Conservation (phyloP, 495 filamentous ascomycete genomes). For the Tricharina praecox region DNA sequence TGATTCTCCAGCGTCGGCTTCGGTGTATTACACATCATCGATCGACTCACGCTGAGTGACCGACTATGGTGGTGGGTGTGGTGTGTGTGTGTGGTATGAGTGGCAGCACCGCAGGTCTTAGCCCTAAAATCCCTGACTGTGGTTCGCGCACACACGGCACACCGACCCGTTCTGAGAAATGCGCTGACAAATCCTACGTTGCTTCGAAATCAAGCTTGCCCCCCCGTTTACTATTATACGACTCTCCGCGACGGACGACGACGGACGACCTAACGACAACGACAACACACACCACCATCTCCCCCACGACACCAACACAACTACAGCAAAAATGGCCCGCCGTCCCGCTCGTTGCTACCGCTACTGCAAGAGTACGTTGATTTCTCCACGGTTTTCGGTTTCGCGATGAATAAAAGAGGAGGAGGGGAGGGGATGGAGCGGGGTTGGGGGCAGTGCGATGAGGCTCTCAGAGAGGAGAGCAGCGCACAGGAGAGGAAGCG, state of each 20-base stretch:
- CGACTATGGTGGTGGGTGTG: too few relatives aligned
- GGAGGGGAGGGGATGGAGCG: not conserved
- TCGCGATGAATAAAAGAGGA: slow-evolving; percentile 1
- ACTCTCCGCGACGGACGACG: too few relatives aligned
- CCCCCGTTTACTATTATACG: not conserved
- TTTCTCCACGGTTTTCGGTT: not conserved
- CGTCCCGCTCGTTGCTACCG: slow-evolving; percentile 98
- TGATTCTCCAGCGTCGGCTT: too few relatives aligned
- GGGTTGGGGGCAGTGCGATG: too few relatives aligned
- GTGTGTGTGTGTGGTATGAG: too few relatives aligned
- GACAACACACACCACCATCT: slow-evolving; percentile 3
- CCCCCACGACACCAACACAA: slow-evolving; percentile 11
- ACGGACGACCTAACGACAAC: not conserved
- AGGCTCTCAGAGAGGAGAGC: too few relatives aligned
- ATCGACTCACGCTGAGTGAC: too few relatives aligned
- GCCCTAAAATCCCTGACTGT: slow-evolving; percentile 1
- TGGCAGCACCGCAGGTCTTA: too few relatives aligned
- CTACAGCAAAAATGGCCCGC: slow-evolving; percentile 68
- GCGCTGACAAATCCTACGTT: not conserved
- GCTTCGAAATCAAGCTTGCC: slow-evolving; percentile 1
- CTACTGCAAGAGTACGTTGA: slow-evolving; percentile 99
- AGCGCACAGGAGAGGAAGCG: too few relatives aligned
- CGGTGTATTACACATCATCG: too few relatives aligned
- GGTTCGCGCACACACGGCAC: not conserved
- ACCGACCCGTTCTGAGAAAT: not conserved